Evolutionary conservation across 352 stramenopile genomes (phyloP), one percentile per base, ranked within the genome.

Genomic region (Phytopythium delawarense): DNA sequence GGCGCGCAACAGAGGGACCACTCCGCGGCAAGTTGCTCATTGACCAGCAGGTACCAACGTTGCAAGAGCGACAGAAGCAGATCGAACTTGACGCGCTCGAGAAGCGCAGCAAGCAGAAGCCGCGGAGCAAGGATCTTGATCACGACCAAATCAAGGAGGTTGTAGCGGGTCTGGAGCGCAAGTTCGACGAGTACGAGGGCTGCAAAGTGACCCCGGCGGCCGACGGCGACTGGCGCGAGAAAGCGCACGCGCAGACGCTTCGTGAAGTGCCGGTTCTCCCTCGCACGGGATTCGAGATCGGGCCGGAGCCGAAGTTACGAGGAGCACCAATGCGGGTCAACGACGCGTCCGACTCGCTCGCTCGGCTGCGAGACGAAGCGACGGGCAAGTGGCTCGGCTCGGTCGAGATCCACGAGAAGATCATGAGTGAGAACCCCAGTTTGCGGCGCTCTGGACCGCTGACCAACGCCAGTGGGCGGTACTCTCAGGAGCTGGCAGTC

Each of bases 21-120:
- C 63, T 80, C 21, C 72, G 74, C 9, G 84, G 81, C 4, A 88
- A 89, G 45, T 61, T 92, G 9, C 16, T 90, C 11, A 77, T 90
- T n/a, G 75, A 85, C 25, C 75, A 82, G 40, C 48, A 73, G 44
- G 68, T 66, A 6, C 79, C 76, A 12, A 91, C 74, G 28, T 56
- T 96, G 18, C 71, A 78, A 45, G 69, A 95, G 57, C 74, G 87
- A 15, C 84, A 94, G 55, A 89, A 90, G 56, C 78, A 73, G 37
- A 86, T 94, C 39, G 81, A 90, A 46, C 56, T 79, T 20, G 78
- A 82, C 39, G 78, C 80, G 8, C 64, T 87, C 23, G 74, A 87
- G 49, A 91, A 92, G 42, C 75, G 84, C 5, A 94, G 80, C 73
- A 90, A 86, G 62, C 74, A 88, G 30, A 84, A 90, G 35, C 87